Conservation (phyloP, 1,139 yeast genomes). For the Pichia sp. region DNA sequence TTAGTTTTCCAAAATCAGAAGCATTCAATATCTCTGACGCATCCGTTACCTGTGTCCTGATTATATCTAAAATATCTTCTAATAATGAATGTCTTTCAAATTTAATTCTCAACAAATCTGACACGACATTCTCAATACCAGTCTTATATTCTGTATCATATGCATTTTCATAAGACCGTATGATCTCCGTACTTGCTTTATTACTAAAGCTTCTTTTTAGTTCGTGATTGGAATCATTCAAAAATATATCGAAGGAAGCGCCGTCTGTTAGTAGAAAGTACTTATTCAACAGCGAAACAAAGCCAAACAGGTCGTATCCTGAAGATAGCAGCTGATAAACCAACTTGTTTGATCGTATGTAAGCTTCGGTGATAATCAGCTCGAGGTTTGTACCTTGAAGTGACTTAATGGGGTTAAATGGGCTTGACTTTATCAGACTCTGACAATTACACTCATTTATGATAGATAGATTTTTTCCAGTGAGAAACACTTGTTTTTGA, state of each 20-base stretch:
- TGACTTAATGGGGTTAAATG: slow-evolving; percentile 24
- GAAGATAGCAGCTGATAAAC: slow-evolving; percentile 50
- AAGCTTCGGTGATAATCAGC: slow-evolving; percentile 57
- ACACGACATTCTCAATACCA: slow-evolving; percentile 17
- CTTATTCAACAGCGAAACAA: slow-evolving; percentile 48
- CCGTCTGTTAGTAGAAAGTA: slow-evolving; percentile 56
- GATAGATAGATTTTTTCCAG: slow-evolving; percentile 83
- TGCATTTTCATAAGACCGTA: slow-evolving; percentile 18
- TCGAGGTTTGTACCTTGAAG: slow-evolving; percentile 59
- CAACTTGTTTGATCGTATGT: slow-evolving; percentile 64
- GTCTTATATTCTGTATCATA: slow-evolving; percentile 15
- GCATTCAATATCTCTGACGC: slow-evolving; percentile 48
- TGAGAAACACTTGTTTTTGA: slow-evolving; percentile 63
- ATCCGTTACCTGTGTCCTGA: slow-evolving; percentile 61
- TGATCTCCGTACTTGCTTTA: slow-evolving; percentile 39
- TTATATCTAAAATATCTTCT: slow-evolving; percentile 58
- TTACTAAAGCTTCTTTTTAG: slow-evolving; percentile 36
- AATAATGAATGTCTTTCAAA: slow-evolving; percentile 21
- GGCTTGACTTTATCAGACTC: not conserved
- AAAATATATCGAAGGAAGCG: slow-evolving; percentile 43
- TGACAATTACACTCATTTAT: slow-evolving; percentile 51
- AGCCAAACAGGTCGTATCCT: slow-evolving; percentile 52
- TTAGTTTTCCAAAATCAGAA: slow-evolving; percentile 39
- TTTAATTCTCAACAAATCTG: slow-evolving; percentile 18
- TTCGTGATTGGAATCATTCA: slow-evolving; percentile 39